Evolutionary conservation across 2,329 filamentous ascomycete genomes (phyloP).

Genomic region (Colletotrichum sp.): DNA sequence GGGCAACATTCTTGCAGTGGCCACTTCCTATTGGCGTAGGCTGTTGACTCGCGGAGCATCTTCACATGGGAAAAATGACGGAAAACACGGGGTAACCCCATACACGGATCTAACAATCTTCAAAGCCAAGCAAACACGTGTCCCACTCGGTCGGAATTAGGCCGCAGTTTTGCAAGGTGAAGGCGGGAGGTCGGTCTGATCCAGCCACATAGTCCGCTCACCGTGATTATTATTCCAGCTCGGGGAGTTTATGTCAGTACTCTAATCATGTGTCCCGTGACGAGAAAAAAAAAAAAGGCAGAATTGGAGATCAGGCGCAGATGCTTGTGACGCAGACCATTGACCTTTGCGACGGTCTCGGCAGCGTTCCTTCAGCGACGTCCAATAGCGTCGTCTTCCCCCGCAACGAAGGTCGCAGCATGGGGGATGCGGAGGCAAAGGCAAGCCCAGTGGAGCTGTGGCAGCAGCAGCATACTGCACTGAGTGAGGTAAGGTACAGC

Average conservation of each 20-base stretch:
- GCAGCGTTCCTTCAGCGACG: neutral
- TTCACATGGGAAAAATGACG: constrained; percentile 9
- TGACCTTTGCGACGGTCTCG: neutral
- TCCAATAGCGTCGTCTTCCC: constrained; percentile 1
- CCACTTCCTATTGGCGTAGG: neutral
- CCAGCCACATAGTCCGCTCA: neutral
- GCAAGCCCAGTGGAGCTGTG: neutral
- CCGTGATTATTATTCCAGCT: neutral
- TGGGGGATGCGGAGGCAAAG: constrained; percentile 12
- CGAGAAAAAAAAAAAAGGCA: neutral
- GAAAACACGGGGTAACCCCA: neutral
- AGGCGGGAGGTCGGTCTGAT: neutral
- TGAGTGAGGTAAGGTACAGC: neutral
- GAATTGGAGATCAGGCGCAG: constrained; percentile 6
- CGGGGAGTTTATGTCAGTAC: neutral
- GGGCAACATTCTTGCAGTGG: neutral
- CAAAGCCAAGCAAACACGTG: constrained; percentile 9
- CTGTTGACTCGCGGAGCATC: constrained; percentile 15
- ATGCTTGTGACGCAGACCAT: constrained; percentile 15
- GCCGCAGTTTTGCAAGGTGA: neutral
- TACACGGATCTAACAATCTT: neutral
- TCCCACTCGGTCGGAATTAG: neutral
- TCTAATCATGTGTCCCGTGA: neutral
- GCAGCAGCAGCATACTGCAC: neutral
- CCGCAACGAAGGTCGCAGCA: neutral